These are phyloP conservation scores for Pleurozium schreberi DNA, from an alignment of 225 moss, liverwort and hornwort species.

Conservation along the genomic window DNA sequence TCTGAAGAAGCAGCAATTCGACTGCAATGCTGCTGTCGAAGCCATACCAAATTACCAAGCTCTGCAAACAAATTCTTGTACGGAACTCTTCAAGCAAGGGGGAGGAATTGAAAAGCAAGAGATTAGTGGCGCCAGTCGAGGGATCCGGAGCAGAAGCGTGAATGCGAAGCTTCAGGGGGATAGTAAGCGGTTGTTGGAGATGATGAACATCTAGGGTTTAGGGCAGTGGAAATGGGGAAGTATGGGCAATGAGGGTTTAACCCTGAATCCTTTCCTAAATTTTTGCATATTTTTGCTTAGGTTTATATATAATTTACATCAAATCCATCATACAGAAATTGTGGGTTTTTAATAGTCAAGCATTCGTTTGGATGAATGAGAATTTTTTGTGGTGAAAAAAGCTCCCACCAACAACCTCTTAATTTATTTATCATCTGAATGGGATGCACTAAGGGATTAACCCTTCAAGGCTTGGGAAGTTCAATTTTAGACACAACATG, in stretches of 20 bases:
- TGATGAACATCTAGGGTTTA: not conserved
- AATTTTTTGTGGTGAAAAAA: not conserved
- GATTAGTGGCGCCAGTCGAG: not conserved
- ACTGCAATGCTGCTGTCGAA: conserved; percentile 8
- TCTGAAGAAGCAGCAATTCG: conserved; percentile 8
- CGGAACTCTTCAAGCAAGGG: not conserved
- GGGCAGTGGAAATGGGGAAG: not conserved
- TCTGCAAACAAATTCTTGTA: not conserved
- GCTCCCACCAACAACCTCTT: no score
- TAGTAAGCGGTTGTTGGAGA: not conserved
- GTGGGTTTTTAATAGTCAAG: not conserved
- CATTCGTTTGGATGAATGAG: not conserved
- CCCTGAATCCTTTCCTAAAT: not conserved
- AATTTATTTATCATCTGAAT: no score
- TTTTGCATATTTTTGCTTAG: not conserved
- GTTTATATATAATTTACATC: not conserved
- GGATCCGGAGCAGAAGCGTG: not conserved
- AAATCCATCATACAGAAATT: no score
- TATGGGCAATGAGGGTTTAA: not conserved
- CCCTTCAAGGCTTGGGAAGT: not conserved
- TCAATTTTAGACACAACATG: not conserved
- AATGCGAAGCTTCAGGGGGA: not conserved
- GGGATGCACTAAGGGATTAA: no score
- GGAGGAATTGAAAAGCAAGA: not conserved
- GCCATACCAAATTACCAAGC: conserved; percentile 9